Percentiles rank a stretch among this genome's conserved stretches.
Evolutionary conservation across 2,329 filamentous ascomycete genomes (phyloP).

Genomic region (Pseudocercospora ulei): DNA sequence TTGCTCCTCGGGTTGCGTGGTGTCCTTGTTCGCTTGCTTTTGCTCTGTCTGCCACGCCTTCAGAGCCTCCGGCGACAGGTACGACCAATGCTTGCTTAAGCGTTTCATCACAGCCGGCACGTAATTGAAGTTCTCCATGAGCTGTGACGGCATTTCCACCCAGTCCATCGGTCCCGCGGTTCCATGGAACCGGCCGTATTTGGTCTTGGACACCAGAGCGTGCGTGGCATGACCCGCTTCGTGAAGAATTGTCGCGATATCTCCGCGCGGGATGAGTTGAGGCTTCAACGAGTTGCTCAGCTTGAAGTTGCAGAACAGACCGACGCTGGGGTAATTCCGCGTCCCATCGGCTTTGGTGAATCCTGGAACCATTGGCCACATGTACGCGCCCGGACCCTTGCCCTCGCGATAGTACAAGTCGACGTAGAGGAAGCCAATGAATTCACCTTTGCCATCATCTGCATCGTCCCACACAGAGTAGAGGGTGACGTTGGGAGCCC

Average conservation of each 20-base stretch:
- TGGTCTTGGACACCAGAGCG: slow-evolving; percentile 1
- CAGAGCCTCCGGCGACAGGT: slow-evolving; percentile 7
- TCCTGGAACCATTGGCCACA: not conserved
- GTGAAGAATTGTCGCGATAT: slow-evolving; percentile 7
- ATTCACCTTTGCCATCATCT: not conserved
- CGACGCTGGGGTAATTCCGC: slow-evolving; percentile 5
- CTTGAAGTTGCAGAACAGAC: slow-evolving; percentile 5
- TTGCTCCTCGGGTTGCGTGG: slow-evolving; percentile 5
- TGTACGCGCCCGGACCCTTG: slow-evolving; percentile 7
- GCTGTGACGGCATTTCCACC: slow-evolving; percentile 9
- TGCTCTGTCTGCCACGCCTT: slow-evolving; percentile 8
- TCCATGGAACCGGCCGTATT: slow-evolving; percentile 5
- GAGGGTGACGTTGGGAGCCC: slow-evolving; percentile 8
- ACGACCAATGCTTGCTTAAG: slow-evolving; percentile 9
- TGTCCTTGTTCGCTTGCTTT: not conserved
- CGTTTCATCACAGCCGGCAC: slow-evolving; percentile 5
- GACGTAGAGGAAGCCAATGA: slow-evolving; percentile 9
- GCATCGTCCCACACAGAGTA: slow-evolving; percentile 14
- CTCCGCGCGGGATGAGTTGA: not conserved
- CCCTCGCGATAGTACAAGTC: slow-evolving; percentile 4
- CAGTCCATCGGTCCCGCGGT: slow-evolving; percentile 1
- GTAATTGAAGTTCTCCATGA: slow-evolving; percentile 10
- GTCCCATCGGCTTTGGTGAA: slow-evolving; percentile 8
- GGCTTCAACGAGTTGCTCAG: slow-evolving; percentile 1
- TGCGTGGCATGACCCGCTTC: slow-evolving; percentile 14